Evolutionary conservation across 371 early-diverging fungal genomes (phyloP).

Genomic region (Paraphysoderma sedebokerense): DNA sequence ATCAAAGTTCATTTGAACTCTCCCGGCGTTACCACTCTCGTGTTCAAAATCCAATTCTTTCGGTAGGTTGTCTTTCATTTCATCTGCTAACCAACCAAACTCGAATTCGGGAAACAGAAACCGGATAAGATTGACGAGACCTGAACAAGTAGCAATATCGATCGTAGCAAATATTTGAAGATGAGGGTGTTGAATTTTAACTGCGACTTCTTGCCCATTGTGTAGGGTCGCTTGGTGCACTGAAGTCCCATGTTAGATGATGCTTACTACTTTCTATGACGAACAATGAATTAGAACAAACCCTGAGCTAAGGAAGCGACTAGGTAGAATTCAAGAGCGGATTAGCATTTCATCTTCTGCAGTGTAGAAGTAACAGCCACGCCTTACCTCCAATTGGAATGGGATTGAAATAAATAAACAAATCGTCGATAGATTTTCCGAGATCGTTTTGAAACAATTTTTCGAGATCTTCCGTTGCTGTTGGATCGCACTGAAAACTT

Average conservation of each 20-base stretch:
- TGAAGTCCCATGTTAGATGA: background rate
- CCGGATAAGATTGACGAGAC: slow-evolving; percentile 39
- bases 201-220: slow-evolving; percentile 50
- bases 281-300: background rate
- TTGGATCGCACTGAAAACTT: slow-evolving; percentile 59
- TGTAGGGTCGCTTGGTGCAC: slow-evolving; percentile 54
- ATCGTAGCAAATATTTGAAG: slow-evolving; percentile 51
- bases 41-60: slow-evolving; percentile 59
- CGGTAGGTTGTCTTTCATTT: slow-evolving; percentile 67
- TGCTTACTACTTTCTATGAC: background rate
- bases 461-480: slow-evolving; percentile 45
- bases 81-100: slow-evolving; percentile 77
- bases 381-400: slow-evolving; percentile 63
- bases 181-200: slow-evolving; percentile 80
- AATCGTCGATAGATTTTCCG: slow-evolving; percentile 33
- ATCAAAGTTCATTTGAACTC: too few relatives aligned
- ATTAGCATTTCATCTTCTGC: background rate
- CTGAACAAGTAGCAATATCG: slow-evolving; percentile 57
- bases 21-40: too few relatives aligned
- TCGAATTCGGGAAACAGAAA: slow-evolving; percentile 69
- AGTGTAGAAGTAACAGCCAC: too few relatives aligned
- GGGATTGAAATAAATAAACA: slow-evolving; percentile 52
- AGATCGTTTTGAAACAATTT: slow-evolving; percentile 48
- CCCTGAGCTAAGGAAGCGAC: slow-evolving; percentile 57
- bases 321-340: background rate